Evolutionary conservation across 2,329 filamentous ascomycete genomes (phyloP).

Genomic region (Aspergillus pseudotamarii): DNA sequence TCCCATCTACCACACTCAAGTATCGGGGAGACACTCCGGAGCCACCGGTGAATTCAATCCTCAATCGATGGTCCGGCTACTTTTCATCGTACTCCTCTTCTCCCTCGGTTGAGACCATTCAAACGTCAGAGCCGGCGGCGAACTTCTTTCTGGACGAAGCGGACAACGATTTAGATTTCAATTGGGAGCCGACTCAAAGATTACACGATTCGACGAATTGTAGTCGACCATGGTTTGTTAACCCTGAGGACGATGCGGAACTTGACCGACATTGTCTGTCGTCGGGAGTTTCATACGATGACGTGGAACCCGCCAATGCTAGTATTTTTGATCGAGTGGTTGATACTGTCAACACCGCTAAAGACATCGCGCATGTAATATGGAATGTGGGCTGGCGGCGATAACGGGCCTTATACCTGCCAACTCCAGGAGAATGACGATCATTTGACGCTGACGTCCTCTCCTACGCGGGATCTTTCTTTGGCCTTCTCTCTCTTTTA

Average conservation of each 20-base stretch:
- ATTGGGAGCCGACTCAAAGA: conserved; percentile 44
- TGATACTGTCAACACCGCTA: conserved; percentile 71
- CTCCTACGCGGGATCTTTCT: too few species aligned
- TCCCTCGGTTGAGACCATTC: conserved; percentile 79
- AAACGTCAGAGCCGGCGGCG: conserved; percentile 68
- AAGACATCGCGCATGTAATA: conserved; percentile 66
- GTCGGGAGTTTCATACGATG: conserved; percentile 85
- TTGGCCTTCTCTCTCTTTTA: conserved; percentile 19
- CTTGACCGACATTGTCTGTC: conserved; percentile 68
- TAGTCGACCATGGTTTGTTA: conserved; percentile 37
- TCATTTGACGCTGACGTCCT: background rate
- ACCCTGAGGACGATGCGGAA: conserved; percentile 54
- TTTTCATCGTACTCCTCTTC: conserved; percentile 53
- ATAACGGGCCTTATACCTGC: conserved; percentile 32
- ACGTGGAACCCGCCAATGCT: conserved; percentile 64
- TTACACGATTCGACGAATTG: conserved; percentile 14
- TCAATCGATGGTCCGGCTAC: conserved; percentile 45
- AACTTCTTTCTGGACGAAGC: conserved; percentile 67
- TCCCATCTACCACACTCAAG: conserved; percentile 86
- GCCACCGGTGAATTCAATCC: conserved; percentile 36
- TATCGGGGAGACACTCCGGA: conserved; percentile 78
- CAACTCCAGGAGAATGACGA: background rate
- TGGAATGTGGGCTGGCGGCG: conserved; percentile 68
- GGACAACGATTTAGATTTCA: conserved; percentile 52
- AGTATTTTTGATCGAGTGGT: conserved; percentile 78